Conservation (phyloP, 768 basidiomycete genomes). For the Chlorophyllum brunneum region DNA sequence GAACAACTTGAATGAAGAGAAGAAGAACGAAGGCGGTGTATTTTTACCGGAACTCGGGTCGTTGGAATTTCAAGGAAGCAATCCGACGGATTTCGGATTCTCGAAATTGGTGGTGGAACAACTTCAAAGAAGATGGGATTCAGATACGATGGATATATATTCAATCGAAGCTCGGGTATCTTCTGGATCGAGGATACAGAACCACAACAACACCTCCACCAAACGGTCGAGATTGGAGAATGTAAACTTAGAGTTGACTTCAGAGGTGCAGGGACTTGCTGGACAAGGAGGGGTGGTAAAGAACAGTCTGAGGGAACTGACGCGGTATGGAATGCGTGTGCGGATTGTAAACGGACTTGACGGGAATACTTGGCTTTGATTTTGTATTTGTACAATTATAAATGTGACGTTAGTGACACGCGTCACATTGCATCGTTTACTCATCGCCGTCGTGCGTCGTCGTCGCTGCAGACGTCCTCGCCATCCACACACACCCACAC, state of each 20-base stretch:
- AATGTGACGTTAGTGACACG: not conserved
- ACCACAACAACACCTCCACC: not conserved
- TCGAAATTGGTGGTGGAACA: constrained; percentile 4
- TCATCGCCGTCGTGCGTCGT: not conserved
- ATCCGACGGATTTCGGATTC: constrained; percentile 3
- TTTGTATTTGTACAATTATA: not conserved
- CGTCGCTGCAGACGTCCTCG: too few species aligned
- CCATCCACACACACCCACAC: too few species aligned
- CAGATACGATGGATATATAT: not conserved
- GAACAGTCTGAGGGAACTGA: not conserved
- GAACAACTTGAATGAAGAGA: not conserved
- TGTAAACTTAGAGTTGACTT: constrained; percentile 8
- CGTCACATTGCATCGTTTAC: not conserved
- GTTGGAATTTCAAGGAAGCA: constrained; percentile 5
- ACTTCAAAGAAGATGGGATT: constrained; percentile 1
- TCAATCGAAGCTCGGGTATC: too few species aligned
- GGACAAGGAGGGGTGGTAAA: not conserved
- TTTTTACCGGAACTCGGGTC: constrained; percentile 5
- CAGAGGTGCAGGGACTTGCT: constrained; percentile 2
- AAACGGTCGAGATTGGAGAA: not conserved
- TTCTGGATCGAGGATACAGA: too few species aligned
- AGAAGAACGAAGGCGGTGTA: not conserved
- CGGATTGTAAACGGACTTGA: constrained; percentile 4
- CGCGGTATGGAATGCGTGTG: not conserved
- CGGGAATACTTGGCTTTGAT: not conserved